Percentiles rank a stretch among this genome's conserved stretches.
phyloP scores from a whole-genome alignment of 495 filamentous ascomycete species.

The Xylaria cubensis region DNA sequence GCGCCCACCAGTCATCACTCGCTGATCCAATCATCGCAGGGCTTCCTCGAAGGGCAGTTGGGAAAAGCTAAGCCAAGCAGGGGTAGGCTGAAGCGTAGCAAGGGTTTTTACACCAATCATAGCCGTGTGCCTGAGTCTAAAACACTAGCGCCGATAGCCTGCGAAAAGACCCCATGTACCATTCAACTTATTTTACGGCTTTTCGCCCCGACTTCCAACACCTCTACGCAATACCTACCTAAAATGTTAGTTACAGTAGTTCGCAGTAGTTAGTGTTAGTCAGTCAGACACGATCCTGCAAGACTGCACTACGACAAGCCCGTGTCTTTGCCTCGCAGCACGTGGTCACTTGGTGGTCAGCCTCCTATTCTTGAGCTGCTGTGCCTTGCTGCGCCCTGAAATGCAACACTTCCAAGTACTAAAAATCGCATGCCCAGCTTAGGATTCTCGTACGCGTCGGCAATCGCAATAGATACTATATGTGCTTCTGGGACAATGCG shows the following conservation, averaged over 20 bases:
- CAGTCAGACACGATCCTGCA: not conserved
- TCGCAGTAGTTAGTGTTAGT: not conserved
- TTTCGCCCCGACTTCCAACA: constrained; percentile 9
- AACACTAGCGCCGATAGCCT: constrained; percentile 18
- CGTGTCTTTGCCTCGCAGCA: not conserved
- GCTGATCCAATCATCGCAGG: not conserved
- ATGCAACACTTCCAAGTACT: not conserved
- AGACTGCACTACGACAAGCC: not conserved
- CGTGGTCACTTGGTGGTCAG: constrained; percentile 9
- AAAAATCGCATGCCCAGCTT: not conserved
- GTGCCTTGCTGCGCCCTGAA: constrained; percentile 16
- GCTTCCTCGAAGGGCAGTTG: not conserved
- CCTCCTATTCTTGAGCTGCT: constrained; percentile 16
- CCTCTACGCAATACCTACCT: not conserved
- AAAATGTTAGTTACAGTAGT: not conserved
- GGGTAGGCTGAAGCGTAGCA: not conserved
- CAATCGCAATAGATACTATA: not conserved
- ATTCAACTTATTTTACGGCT: constrained; percentile 1
- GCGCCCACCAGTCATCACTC: constrained; percentile 2
- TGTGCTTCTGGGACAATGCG: not conserved
- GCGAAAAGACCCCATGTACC: constrained; percentile 8
- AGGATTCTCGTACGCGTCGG: not conserved
- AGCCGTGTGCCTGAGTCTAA: constrained; percentile 5
- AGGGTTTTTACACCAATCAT: constrained; percentile 18
- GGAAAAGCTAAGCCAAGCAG: not conserved